Base-by-base conservation (phyloP, 2,329 filamentous ascomycete species). In the Talaromyces atroroseus region DNA sequence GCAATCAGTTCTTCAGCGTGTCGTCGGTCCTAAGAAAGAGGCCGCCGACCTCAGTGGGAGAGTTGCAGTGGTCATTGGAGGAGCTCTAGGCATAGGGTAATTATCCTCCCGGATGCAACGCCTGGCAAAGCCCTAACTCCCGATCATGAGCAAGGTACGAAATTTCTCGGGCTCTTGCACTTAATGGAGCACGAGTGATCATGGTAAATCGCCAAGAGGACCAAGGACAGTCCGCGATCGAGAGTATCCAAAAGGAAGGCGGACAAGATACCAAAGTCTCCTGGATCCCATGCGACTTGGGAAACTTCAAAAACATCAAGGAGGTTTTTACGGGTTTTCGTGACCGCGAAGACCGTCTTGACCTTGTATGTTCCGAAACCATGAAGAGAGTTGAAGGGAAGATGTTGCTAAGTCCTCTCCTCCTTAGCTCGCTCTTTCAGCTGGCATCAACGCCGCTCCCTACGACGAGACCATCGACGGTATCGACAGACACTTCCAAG, bases 361-460 rank as follows among this genome's bases (percentile, higher is more conserved):
- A 78, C 57, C 68, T 76, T 48, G 65, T 67, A 57, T 16, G 52
- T 56, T 4, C 3, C 5, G n/a, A 16, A 24, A 29, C n/a, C n/a
- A n/a, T 11, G 26, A 29, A 29, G 11, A 29, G 5, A 29, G 26
- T 7, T 3, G 3, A 7, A 29, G 8, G 26, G 26, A 29, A 29
- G 7, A 26, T 29, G 5, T 29, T 29, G 26, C 26, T 29, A 29
- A 29, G 7, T 5, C 26, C 5, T 29, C 24, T 7, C 24, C 24
- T 42, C 14, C 18, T 5, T 23, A 70, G 63, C 63, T 77, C n/a
- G 71, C 77, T 0, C 62, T 76, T 1, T 74, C 69, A 0, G 74
- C 76, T 0, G 76, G 76, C 4, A 77, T 78, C 58, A 78, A 73
- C 53, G 70, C 66, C 0, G 76, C 74, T 59, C 67, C 73, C 54